phyloP scores from a whole-genome alignment of 805 yeast genomes.

The Grigorovia transvaalensis region DNA sequence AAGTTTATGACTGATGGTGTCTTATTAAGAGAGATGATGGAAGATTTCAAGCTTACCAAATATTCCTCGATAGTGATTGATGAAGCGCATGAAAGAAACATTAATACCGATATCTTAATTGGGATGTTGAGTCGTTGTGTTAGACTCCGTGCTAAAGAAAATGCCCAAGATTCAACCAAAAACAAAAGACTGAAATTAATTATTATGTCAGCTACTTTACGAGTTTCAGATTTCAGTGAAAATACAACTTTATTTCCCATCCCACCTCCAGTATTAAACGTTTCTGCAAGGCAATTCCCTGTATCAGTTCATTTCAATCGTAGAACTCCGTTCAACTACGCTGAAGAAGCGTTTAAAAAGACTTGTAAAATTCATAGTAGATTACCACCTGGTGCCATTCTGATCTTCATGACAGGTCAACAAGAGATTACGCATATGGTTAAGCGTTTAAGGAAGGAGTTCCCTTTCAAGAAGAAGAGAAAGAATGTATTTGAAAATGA shows the following conservation, averaged over 20 bases:
- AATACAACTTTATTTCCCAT: conserved; percentile 53
- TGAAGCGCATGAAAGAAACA: conserved; percentile 96
- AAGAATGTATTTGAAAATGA: conserved; percentile 25
- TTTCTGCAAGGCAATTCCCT: conserved; percentile 90
- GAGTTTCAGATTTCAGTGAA: conserved; percentile 89
- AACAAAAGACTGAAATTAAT: conserved; percentile 65
- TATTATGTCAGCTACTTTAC: conserved; percentile 93
- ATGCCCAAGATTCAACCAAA: conserved; percentile 36
- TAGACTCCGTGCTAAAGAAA: conserved; percentile 52
- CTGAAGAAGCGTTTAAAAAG: conserved; percentile 79
- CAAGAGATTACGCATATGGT: conserved; percentile 78
- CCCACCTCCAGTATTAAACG: conserved; percentile 81
- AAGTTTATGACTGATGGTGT: conserved; percentile 96
- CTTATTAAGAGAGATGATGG: conserved; percentile 81
- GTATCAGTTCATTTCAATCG: conserved; percentile 85
- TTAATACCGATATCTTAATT: conserved; percentile 89
- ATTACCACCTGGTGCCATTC: conserved; percentile 89
- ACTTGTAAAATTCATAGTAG: conserved; percentile 76
- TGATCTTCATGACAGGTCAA: conserved; percentile 89
- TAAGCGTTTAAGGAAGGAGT: conserved; percentile 53
- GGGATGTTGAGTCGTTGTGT: conserved; percentile 89
- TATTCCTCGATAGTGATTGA: conserved; percentile 86
- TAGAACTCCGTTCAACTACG: conserved; percentile 64
- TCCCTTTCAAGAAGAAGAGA: conserved; percentile 37
- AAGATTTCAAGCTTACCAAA: conserved; percentile 67